A percentile compares a stretch with the other conserved stretches of the same genome.
Evolutionary conservation across 2,329 filamentous ascomycete species (phyloP).

Genomic region (Penicillium aurantiogriseum): DNA sequence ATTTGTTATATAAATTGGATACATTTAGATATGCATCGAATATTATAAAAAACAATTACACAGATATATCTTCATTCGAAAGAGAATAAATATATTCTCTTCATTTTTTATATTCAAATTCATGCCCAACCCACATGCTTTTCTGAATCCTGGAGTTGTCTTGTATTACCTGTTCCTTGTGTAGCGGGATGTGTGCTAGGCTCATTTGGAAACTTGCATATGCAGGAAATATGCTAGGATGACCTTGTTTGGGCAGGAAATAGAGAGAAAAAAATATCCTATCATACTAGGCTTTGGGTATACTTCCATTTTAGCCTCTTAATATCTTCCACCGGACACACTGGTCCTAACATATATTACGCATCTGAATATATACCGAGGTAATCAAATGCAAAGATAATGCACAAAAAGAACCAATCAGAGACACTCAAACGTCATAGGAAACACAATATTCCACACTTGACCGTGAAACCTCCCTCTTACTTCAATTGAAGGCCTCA

Average conservation of each 20-base stretch:
- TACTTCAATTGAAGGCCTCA: conserved; percentile 28
- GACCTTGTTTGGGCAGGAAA: not conserved
- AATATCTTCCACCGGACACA: not conserved
- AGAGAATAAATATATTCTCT: not conserved
- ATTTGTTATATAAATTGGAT: conserved; percentile 6
- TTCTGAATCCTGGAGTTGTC: not conserved
- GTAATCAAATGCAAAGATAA: not conserved
- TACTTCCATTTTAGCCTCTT: not conserved
- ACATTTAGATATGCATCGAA: not conserved
- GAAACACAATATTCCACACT: not conserved
- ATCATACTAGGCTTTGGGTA: not conserved
- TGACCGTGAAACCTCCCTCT: not conserved
- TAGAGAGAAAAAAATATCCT: not conserved
- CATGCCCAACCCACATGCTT: not conserved
- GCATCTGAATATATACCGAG: not conserved
- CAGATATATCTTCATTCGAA: not conserved
- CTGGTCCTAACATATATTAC: too few species aligned
- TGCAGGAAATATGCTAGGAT: conserved; percentile 4
- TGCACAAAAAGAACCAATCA: not conserved
- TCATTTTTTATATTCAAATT: not conserved
- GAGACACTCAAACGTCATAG: not conserved
- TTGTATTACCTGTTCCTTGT: conserved; percentile 8
- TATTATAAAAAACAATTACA: not conserved
- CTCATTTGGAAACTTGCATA: conserved; percentile 5
- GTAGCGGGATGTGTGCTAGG: not conserved